Evolutionary conservation across 129 eudicot species (phyloP).

Genomic region (Flaveria sonorensis): DNA sequence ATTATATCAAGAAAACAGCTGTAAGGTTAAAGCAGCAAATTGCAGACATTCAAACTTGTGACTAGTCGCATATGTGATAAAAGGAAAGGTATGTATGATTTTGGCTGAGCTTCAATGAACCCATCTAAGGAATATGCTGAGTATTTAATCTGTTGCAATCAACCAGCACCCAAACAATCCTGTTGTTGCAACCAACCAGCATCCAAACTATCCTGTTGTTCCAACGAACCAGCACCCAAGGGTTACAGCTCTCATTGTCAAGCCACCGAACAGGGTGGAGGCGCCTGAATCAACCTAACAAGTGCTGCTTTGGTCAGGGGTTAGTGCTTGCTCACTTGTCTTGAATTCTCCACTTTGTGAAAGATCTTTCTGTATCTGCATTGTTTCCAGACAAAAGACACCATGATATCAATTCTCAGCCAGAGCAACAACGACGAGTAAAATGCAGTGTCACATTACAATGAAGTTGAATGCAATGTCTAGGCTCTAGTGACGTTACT

Average conservation of each 20-base stretch:
- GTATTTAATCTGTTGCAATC: background rate
- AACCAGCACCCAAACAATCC: background rate
- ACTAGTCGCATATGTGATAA: background rate
- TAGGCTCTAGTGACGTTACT: background rate
- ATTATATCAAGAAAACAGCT: background rate
- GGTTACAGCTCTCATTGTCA: background rate
- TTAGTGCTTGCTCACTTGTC: no score
- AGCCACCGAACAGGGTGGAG: background rate
- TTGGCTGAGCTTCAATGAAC: background rate
- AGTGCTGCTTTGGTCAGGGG: background rate
- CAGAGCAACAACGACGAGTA: background rate
- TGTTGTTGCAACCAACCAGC: conserved; percentile 2
- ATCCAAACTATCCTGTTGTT: no score
- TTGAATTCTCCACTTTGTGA: background rate
- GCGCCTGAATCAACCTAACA: background rate
- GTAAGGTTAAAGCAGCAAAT: background rate
- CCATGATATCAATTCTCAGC: background rate
- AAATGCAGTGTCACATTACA: background rate
- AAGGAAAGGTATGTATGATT: no score
- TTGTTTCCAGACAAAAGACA: background rate
- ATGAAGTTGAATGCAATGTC: background rate
- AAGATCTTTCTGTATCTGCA: background rate
- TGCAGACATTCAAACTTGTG: background rate
- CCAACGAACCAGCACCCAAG: background rate
- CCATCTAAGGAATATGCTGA: background rate